These are phyloP conservation scores for Macaranga tanarius DNA, from an alignment of 441 rosid genomes.

Conservation along the genomic window DNA sequence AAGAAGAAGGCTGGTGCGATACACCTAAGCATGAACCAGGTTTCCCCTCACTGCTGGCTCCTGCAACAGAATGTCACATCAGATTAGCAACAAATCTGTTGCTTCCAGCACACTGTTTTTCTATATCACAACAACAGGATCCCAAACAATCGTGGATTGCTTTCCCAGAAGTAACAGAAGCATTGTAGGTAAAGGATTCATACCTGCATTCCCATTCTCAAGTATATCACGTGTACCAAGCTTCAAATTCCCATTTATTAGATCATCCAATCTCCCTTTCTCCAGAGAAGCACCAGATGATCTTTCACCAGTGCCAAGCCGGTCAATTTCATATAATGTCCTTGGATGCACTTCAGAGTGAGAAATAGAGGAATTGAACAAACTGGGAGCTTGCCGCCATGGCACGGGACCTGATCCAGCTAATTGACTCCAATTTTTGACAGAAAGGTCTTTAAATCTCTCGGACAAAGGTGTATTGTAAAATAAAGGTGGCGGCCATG, in stretches of 20 bases:
- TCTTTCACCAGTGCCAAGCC: constrained; percentile 44
- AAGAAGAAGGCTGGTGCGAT: constrained; percentile 42
- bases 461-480: constrained; percentile 49
- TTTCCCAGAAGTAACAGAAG: constrained; percentile 11
- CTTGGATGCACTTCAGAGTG: constrained; percentile 60
- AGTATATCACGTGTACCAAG: constrained; percentile 39
- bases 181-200: constrained; percentile 21
- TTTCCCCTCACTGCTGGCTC: constrained; percentile 48
- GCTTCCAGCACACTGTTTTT: neutral
- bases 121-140: constrained; percentile 17
- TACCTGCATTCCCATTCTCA: constrained; percentile 73
- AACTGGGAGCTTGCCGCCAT: constrained; percentile 74
- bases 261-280: constrained; percentile 56
- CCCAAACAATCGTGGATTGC: constrained; percentile 7
- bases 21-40: constrained; percentile 45
- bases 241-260: constrained; percentile 56
- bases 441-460: constrained; percentile 53
- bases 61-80: constrained; percentile 41
- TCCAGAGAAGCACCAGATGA: constrained; percentile 48
- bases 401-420: constrained; percentile 77
- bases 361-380: constrained; percentile 60
- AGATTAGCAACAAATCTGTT: constrained; percentile 16
- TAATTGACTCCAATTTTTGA: constrained; percentile 64
- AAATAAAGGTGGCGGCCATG: constrained; percentile 52
- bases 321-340: constrained; percentile 50